These are phyloP conservation scores for Amaranthus palmeri DNA, from an alignment of 148 eudicot genomes.

Conservation along the genomic window DNA sequence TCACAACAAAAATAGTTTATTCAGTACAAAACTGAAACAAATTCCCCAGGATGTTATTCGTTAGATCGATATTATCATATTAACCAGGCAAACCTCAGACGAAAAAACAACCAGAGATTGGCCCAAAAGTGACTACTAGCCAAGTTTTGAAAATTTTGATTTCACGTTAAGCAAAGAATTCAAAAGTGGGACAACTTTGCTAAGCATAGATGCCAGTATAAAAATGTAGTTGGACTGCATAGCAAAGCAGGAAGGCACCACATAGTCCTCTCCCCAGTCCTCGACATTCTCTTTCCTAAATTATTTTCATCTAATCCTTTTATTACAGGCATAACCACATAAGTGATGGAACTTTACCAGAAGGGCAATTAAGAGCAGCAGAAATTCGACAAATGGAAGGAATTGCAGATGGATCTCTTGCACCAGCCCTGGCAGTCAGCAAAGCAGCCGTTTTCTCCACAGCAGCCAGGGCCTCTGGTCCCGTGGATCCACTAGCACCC, in stretches of 20 bases:
- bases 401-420: conserved; percentile 94
- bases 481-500: conserved; percentile 77
- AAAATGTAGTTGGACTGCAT: not conserved
- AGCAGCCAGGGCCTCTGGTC: conserved; percentile 77
- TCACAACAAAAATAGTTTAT: conserved; percentile 26
- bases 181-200: not conserved
- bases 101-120: not conserved
- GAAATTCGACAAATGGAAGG: conserved; percentile 98
- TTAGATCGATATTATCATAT: not conserved
- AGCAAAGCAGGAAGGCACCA: not conserved
- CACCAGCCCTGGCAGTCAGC: conserved; percentile 98
- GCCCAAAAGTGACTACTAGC: not conserved
- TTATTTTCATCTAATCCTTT: not conserved
- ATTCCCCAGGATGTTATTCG: not conserved
- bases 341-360: conserved; percentile 45
- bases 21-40: conserved; percentile 1
- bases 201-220: not conserved
- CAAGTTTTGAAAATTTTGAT: not conserved
- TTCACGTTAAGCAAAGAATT: not conserved
- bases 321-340: not conserved
- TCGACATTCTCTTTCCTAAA: not conserved
- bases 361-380: conserved; percentile 89
- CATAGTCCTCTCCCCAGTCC: not conserved
- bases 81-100: not conserved
- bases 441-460: conserved; percentile 86